These are phyloP conservation scores for Hygrophila difformis DNA, from an alignment of 257 asterid species.

Conservation along the genomic window DNA sequence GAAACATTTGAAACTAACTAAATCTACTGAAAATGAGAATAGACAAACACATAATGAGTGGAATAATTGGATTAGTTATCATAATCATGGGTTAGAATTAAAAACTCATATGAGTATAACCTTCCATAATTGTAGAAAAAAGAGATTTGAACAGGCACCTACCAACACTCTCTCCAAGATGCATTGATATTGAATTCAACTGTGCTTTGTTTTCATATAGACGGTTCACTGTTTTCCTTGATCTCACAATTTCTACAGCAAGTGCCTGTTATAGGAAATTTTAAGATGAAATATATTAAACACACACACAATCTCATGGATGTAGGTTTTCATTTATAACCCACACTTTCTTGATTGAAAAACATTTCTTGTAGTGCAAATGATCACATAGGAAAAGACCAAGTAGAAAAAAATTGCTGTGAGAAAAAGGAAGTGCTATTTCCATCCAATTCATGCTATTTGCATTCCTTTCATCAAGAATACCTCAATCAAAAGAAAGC, in stretches of 20 bases:
- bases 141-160: slow-evolving; percentile 16
- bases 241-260: slow-evolving; percentile 88
- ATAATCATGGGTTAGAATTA: neutral
- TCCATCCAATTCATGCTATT: no score
- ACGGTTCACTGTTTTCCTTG: slow-evolving; percentile 71
- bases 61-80: neutral
- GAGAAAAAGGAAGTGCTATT: no score
- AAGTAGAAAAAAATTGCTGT: no score
- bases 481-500: no score
- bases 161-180: slow-evolving; percentile 98
- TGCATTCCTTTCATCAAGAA: no score
- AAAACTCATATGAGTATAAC: no score
- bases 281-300: slow-evolving; percentile 12
- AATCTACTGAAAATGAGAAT: no score
- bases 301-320: neutral
- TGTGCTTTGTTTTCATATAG: slow-evolving; percentile 91
- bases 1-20: no score
- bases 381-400: no score
- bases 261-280: slow-evolving; percentile 46
- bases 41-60: no score
- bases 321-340: no score
- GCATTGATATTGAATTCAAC: slow-evolving; percentile 92
- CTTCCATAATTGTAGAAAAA: neutral
- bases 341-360: no score
- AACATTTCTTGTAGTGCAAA: neutral